A percentile compares a stretch with the other conserved stretches of the same genome.
Evolutionary conservation across 495 filamentous ascomycete species (phyloP).

Genomic region (Pyronema omphalodes): DNA sequence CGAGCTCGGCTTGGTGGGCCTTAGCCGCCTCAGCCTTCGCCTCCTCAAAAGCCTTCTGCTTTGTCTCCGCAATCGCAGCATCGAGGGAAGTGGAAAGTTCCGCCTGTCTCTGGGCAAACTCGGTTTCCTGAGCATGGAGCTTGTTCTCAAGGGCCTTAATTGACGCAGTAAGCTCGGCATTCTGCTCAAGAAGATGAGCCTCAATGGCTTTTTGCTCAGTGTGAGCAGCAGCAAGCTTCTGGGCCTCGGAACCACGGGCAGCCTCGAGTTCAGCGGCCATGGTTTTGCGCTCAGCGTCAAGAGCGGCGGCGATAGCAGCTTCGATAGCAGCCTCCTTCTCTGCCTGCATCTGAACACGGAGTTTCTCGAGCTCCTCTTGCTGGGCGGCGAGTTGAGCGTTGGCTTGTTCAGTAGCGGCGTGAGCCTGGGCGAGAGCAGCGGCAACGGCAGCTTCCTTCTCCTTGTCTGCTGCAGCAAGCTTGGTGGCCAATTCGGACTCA

Average conservation of each 20-base stretch:
- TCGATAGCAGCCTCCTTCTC: no score
- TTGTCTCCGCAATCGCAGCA: not conserved
- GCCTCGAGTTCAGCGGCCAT: no score
- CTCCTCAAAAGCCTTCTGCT: not conserved
- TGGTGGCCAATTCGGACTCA: not conserved
- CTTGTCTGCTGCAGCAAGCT: constrained; percentile 3
- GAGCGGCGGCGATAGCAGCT: no score
- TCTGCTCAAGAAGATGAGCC: not conserved
- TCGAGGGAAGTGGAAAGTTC: not conserved
- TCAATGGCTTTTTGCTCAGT: constrained; percentile 12
- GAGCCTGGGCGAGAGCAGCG: constrained; percentile 3
- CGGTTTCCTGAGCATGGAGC: not conserved
- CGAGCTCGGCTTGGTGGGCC: not conserved
- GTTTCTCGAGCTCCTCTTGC: no score
- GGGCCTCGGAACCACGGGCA: no score
- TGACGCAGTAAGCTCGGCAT: not conserved
- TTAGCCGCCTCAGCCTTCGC: not conserved
- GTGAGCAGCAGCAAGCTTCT: constrained; percentile 2
- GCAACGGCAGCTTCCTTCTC: constrained; percentile 14
- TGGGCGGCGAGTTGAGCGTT: not conserved
- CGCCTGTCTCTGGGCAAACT: not conserved
- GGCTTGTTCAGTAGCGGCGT: constrained; percentile 8
- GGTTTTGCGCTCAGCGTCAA: no score
- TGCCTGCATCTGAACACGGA: no score
- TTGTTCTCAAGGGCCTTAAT: not conserved